phyloP scores from a whole-genome alignment of 1,284 basidiomycete species.

The Rhizoctonia solani region DNA sequence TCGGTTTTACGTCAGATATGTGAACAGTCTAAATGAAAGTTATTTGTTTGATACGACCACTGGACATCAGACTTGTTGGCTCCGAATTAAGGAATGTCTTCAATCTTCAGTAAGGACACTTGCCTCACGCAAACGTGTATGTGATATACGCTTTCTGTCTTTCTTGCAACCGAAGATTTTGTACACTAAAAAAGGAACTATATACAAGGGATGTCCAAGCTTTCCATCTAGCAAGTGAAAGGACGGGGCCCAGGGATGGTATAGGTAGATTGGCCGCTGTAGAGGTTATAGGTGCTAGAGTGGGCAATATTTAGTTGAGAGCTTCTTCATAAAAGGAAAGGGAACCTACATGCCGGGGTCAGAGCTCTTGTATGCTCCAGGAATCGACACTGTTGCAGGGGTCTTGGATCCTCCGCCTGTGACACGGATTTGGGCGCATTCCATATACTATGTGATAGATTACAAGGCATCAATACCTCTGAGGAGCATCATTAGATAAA shows the following conservation, averaged over 20 bases:
- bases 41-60: neutral
- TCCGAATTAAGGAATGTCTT: too few relatives aligned
- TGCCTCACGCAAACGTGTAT: too few relatives aligned
- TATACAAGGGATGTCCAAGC: neutral
- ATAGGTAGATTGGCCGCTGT: conserved; percentile 44
- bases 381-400: conserved; percentile 56
- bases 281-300: conserved; percentile 29
- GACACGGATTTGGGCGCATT: conserved; percentile 47
- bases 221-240: conserved; percentile 31
- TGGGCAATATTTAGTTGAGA: too few relatives aligned
- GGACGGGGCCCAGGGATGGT: conserved; percentile 48
- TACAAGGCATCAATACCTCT: neutral
- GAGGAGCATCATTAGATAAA: neutral
- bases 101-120: too few relatives aligned
- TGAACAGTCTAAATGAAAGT: neutral
- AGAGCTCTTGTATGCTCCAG: conserved; percentile 41
- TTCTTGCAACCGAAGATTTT: too few relatives aligned
- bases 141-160: too few relatives aligned
- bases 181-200: neutral
- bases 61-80: too few relatives aligned
- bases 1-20: neutral
- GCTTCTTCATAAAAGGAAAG: neutral
- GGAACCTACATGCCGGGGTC: conserved; percentile 3
- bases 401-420: conserved; percentile 55
- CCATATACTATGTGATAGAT: conserved; percentile 35